Evolutionary conservation across 768 basidiomycete genomes (phyloP), one percentile per base, ranked within the genome.

Genomic region (button mushroom (Agaricus bisporus)): DNA sequence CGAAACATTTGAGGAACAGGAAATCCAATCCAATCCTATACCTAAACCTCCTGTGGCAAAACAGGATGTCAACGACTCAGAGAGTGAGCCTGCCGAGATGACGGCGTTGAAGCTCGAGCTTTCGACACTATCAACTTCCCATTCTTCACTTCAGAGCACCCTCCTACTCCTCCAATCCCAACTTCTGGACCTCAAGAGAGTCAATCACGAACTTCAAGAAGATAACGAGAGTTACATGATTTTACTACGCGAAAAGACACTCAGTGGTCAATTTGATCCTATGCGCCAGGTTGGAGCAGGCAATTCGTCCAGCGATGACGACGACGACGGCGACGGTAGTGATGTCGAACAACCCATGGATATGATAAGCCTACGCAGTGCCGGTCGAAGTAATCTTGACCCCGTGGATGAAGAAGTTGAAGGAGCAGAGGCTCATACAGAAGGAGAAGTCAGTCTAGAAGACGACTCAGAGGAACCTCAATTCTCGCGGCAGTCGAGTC

Each of bases 201-300:
- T 94, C 56, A 97, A 97, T 66, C 80, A 85, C 58, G 83, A 87
- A 58, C 68, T 93, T 38, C 91, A 94, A 68, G 94, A 98, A 68
- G 95, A 98, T 61, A 99, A 98, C 67, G 94, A 97, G 69, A 90
- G 90, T 47, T 99, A 93, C 72, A 92, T 95, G 80, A 91, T 95
- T 57, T 78, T 99, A 37, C 72, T 98, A 22, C 77, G 91, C 57
- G 95, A 98, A 71, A 86, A 82, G 73, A 98, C 97, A 0, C 68
- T 98, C 41, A 93, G 78, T 59, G 95, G 95, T 4, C 88, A 90
- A 61, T 91, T 88, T 65, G 86, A 91, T 65, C 71, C 90, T 57
- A 73, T 84, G 65, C 82, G 76, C 60, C 82, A 85, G 67, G 83
- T 87, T 32, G 81, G 80, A 39, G 78, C 72, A 41, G 70, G 68